These are phyloP conservation scores for Magnaporthiopsis poae DNA, from an alignment of 2,329 filamentous ascomycete genomes.

Conservation along the genomic window DNA sequence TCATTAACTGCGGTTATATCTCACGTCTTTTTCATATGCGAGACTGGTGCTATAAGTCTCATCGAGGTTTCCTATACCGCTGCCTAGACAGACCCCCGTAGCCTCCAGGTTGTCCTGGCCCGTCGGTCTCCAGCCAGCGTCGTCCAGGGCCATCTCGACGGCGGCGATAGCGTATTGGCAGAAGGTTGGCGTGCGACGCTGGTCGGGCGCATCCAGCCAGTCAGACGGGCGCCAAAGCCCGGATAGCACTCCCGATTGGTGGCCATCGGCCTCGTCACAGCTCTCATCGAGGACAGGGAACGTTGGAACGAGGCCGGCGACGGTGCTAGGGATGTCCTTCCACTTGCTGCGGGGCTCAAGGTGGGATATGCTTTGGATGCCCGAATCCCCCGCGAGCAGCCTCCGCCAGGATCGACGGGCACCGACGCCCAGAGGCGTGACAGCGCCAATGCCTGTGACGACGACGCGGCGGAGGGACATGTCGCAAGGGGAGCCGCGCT, in stretches of 20 bases:
- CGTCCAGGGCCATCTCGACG: constrained; percentile 71
- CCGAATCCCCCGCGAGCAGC: constrained; percentile 69
- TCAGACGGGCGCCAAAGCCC: constrained; percentile 41
- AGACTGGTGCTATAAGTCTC: constrained; percentile 80
- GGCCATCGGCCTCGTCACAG: constrained; percentile 23
- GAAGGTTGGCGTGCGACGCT: constrained; percentile 79
- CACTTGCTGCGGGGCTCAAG: constrained; percentile 50
- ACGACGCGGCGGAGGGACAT: constrained; percentile 55
- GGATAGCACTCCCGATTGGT: constrained; percentile 14
- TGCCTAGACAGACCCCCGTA: constrained; percentile 86
- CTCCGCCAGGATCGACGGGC: constrained; percentile 69
- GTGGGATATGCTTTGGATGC: constrained; percentile 62
- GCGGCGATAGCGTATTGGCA: constrained; percentile 85
- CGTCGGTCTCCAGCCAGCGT: constrained; percentile 66
- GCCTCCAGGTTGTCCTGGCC: constrained; percentile 55
- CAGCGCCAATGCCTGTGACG: constrained; percentile 71
- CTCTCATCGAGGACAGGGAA: not conserved
- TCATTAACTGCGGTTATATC: constrained; percentile 18
- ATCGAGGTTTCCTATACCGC: constrained; percentile 88
- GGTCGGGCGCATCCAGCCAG: constrained; percentile 44
- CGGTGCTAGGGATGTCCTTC: constrained; percentile 66
- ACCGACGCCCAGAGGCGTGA: constrained; percentile 76
- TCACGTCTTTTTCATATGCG: constrained; percentile 62
- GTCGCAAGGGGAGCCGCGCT: not conserved
- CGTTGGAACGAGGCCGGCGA: constrained; percentile 71